A percentile compares a stretch with the other conserved stretches of the same genome.
These are phyloP conservation scores for Chrysoporthe austroafricana DNA, from an alignment of 2,329 filamentous ascomycete species.

Conservation along the genomic window DNA sequence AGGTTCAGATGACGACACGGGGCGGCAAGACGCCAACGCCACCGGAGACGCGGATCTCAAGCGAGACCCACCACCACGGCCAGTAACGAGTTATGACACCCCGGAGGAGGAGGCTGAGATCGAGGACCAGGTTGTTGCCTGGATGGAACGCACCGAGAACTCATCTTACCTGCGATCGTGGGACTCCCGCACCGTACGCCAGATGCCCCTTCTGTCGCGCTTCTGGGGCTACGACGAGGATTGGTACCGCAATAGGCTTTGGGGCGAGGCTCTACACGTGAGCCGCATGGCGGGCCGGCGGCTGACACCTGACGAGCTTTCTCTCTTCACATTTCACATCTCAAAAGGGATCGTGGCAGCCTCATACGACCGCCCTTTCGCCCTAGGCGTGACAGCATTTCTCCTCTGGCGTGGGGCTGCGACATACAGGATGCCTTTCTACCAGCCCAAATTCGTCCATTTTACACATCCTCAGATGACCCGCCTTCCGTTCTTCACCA, in stretches of 20 bases:
- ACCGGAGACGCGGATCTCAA: background rate
- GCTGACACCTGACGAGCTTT: constrained; percentile 10
- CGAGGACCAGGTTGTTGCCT: background rate
- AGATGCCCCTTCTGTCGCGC: constrained; percentile 13
- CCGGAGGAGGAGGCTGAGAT: constrained; percentile 1
- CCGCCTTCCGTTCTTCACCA: constrained; percentile 3
- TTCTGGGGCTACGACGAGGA: constrained; percentile 9
- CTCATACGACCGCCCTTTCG: constrained; percentile 17
- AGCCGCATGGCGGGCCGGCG: constrained; percentile 11
- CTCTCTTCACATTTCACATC: constrained; percentile 3
- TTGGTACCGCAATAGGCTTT: constrained; percentile 4
- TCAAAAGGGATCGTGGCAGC: constrained; percentile 9
- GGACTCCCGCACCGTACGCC: background rate
- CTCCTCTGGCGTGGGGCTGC: constrained; percentile 9
- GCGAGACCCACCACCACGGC: constrained; percentile 8
- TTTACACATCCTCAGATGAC: constrained; percentile 13
- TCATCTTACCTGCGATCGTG: background rate
- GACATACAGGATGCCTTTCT: constrained; percentile 18
- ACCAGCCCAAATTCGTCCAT: constrained; percentile 13
- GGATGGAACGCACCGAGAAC: constrained; percentile 8
- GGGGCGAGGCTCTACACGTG: background rate
- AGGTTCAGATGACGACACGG: background rate
- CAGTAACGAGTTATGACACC: background rate
- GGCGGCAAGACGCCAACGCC: background rate
- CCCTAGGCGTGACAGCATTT: constrained; percentile 9